phyloP scores from a whole-genome alignment of 2,329 filamentous ascomycete species.

The Cytospora chrysosperma region DNA sequence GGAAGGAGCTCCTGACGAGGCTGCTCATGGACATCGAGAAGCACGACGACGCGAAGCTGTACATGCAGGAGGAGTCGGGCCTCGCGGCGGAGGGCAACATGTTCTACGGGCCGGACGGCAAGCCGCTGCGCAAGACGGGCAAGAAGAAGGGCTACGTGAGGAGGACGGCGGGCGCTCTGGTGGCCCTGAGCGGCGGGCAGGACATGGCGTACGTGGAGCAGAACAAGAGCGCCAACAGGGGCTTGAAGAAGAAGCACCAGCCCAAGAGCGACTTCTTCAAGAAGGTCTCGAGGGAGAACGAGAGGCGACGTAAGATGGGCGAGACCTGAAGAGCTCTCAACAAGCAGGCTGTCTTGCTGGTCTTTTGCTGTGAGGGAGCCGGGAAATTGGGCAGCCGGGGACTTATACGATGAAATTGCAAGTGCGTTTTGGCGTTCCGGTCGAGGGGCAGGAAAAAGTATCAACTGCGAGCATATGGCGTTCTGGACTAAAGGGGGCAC shows the following conservation, averaged over 20 bases:
- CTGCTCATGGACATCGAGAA: constrained; percentile 83
- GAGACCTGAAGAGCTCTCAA: neutral
- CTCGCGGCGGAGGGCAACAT: constrained; percentile 39
- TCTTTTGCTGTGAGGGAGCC: neutral
- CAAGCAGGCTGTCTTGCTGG: neutral
- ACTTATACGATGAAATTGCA: neutral
- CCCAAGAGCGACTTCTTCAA: constrained; percentile 63
- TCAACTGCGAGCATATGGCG: constrained; percentile 1
- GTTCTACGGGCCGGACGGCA: constrained; percentile 35
- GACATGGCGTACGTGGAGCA: constrained; percentile 96
- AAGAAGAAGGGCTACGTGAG: constrained; percentile 58
- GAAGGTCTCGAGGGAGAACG: constrained; percentile 62
- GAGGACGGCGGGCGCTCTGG: constrained; percentile 80
- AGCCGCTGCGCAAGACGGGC: constrained; percentile 31
- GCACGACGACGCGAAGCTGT: constrained; percentile 30
- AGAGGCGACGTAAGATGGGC: constrained; percentile 44
- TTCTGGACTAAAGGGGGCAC: constrained; percentile 4
- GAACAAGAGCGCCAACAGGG: constrained; percentile 70
- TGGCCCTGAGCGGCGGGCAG: constrained; percentile 84
- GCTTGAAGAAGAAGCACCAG: constrained; percentile 60
- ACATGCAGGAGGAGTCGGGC: constrained; percentile 28
- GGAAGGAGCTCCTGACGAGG: constrained; percentile 82
- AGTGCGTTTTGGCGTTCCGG: neutral
- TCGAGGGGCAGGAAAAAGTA: neutral
- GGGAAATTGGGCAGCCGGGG: too few species aligned